Conservation (phyloP, 78 protist genomes). For the Dictyostelium citrinum region DNA sequence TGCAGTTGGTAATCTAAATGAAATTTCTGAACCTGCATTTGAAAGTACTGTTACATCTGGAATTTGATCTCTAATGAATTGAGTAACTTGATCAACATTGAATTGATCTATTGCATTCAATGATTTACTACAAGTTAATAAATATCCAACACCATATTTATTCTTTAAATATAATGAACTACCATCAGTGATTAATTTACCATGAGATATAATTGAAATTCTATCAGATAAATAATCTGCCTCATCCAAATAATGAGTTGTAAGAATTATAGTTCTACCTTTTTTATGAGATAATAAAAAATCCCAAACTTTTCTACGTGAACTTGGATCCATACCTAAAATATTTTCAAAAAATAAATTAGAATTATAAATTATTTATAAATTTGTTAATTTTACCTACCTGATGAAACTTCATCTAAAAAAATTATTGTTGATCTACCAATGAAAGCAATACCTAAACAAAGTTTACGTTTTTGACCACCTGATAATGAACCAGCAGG, state of each 20-base stretch:
- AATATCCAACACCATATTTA: slow-evolving; percentile 72
- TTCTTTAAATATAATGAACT: slow-evolving; percentile 27
- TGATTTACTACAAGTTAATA: slow-evolving; percentile 15
- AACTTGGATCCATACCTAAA: slow-evolving; percentile 57
- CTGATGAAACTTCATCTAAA: background rate
- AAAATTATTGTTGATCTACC: slow-evolving; percentile 75
- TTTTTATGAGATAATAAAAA: slow-evolving; percentile 30
- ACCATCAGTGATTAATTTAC: slow-evolving; percentile 54
- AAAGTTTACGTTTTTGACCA: slow-evolving; percentile 88
- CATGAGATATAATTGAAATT: slow-evolving; percentile 63
- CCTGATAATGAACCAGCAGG: slow-evolving; percentile 70
- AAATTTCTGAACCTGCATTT: slow-evolving; percentile 53
- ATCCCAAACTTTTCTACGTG: slow-evolving; percentile 50
- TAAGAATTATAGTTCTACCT: slow-evolving; percentile 51
- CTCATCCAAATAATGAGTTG: slow-evolving; percentile 62
- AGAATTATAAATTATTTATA: no score
- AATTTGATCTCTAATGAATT: slow-evolving; percentile 6
- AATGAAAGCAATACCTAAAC: slow-evolving; percentile 85
- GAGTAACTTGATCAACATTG: background rate
- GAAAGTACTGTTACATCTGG: slow-evolving; percentile 47
- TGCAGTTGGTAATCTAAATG: slow-evolving; percentile 25
- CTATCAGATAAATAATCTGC: slow-evolving; percentile 55
- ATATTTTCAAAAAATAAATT: no score
- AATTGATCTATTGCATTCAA: background rate
- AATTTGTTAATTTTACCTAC: no score